A percentile compares a stretch with the other conserved stretches of the same genome.
Conservation (phyloP, 225 moss, liverwort and hornwort species). For the Polytrichum formosum region DNA sequence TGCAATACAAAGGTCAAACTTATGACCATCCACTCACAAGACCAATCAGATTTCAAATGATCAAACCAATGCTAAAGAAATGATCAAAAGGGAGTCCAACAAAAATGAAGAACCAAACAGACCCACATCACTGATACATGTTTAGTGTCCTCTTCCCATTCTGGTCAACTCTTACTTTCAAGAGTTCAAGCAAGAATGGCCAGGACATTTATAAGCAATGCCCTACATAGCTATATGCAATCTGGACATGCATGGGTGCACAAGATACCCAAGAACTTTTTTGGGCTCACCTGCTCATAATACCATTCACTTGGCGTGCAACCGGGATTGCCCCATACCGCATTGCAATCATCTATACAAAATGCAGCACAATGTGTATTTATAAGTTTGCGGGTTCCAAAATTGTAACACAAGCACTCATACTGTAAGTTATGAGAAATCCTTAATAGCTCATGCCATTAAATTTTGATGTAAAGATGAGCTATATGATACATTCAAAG, state of each 20-base stretch:
- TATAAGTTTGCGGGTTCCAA: neutral
- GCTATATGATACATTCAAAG: neutral
- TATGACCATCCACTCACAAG: too few species aligned
- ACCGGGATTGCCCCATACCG: slow-evolving; percentile 64
- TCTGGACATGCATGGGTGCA: too few species aligned
- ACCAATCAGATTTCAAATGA: too few species aligned
- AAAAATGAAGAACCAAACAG: too few species aligned
- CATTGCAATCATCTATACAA: slow-evolving; percentile 61
- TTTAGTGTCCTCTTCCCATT: neutral
- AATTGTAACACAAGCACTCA: neutral
- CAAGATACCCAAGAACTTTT: neutral
- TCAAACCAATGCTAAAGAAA: too few species aligned
- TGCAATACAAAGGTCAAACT: too few species aligned
- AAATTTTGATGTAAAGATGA: neutral
- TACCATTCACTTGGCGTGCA: slow-evolving; percentile 47
- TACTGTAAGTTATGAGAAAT: neutral
- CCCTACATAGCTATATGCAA: too few species aligned
- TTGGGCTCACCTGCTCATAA: slow-evolving; percentile 33
- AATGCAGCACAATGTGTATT: neutral
- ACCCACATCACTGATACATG: too few species aligned
- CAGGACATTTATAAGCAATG: too few species aligned
- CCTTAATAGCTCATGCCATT: neutral
- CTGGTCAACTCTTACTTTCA: neutral
- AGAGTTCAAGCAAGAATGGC: neutral
- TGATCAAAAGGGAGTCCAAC: neutral